These are phyloP conservation scores for Ceratocystis alfenasii DNA, from an alignment of 2,329 filamentous ascomycete genomes.

Conservation along the genomic window DNA sequence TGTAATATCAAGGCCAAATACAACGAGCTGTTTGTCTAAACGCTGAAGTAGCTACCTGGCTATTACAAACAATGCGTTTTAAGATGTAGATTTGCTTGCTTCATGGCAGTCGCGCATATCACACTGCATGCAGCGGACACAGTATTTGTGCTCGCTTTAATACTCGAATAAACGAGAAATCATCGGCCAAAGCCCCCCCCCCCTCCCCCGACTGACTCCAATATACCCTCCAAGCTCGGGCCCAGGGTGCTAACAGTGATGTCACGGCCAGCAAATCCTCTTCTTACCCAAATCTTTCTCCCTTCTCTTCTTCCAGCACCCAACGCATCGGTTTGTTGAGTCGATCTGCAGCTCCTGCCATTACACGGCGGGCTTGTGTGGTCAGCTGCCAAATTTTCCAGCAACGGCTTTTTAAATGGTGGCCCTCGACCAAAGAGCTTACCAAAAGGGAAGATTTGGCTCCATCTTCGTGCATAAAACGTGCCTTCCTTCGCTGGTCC, in stretches of 20 bases:
- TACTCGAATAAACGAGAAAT: neutral
- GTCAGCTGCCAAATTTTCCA: slow-evolving; percentile 8
- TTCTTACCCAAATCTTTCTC: neutral
- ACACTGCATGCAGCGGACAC: neutral
- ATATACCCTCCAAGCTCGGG: slow-evolving; percentile 5
- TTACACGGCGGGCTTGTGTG: neutral
- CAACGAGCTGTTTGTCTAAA: neutral
- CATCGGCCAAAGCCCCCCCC: neutral
- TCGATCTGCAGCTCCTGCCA: neutral
- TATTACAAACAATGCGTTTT: neutral
- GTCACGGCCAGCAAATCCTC: neutral
- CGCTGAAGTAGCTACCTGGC: neutral
- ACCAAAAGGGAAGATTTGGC: neutral
- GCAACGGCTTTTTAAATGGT: neutral
- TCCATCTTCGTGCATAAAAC: slow-evolving; percentile 18
- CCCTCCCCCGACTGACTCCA: neutral
- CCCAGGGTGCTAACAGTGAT: neutral
- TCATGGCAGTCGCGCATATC: neutral
- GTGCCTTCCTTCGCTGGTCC: slow-evolving; percentile 13
- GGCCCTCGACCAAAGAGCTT: neutral
- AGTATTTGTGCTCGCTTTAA: neutral
- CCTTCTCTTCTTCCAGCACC: neutral
- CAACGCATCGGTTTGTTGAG: neutral
- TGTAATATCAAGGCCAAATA: neutral
- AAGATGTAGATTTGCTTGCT: neutral